Percentiles rank a stretch among this genome's conserved stretches.
These are phyloP conservation scores for Boletus holoroseus DNA, from an alignment of 1,284 basidiomycete species.

Conservation along the genomic window DNA sequence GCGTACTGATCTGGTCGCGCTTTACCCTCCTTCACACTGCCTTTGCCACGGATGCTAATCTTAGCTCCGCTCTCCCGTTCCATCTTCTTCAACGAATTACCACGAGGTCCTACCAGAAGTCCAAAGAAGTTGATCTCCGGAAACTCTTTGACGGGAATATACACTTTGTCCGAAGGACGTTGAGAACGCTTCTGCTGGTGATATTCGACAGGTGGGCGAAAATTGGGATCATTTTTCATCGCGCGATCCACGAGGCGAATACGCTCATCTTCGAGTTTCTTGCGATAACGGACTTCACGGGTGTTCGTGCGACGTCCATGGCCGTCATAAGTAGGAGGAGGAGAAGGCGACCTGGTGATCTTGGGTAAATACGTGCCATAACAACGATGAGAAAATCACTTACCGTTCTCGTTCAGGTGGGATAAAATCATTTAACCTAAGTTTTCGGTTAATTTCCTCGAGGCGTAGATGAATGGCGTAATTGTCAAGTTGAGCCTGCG, in stretches of 20 bases:
- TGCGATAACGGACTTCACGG: constrained; percentile 94
- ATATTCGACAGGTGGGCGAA: constrained; percentile 93
- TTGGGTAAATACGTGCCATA: constrained; percentile 18
- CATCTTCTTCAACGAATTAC: constrained; percentile 99
- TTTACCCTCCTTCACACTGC: constrained; percentile 98
- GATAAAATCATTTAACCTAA: constrained; percentile 89
- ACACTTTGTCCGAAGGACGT: constrained; percentile 94
- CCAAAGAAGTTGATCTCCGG: constrained; percentile 99
- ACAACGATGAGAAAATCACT: constrained; percentile 8
- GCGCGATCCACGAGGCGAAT: constrained; percentile 90
- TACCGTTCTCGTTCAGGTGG: constrained; percentile 93
- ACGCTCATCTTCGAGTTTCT: constrained; percentile 97
- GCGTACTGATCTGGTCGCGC: constrained; percentile 88
- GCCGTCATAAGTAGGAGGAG: constrained; percentile 94
- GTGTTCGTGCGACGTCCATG: constrained; percentile 98
- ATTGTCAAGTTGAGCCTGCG: constrained; percentile 89
- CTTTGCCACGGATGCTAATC: constrained; percentile 97
- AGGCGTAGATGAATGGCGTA: constrained; percentile 92
- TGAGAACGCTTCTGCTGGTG: constrained; percentile 90
- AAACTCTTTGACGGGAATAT: constrained; percentile 99
- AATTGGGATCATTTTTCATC: constrained; percentile 96
- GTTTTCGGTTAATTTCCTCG: constrained; percentile 95
- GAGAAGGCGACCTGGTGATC: constrained; percentile 79
- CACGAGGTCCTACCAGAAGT: constrained; percentile 94
- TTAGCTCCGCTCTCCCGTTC: constrained; percentile 97